Base-by-base conservation (phyloP, 1,139 yeast species). In the Barnettozyma hawaiiensis region DNA sequence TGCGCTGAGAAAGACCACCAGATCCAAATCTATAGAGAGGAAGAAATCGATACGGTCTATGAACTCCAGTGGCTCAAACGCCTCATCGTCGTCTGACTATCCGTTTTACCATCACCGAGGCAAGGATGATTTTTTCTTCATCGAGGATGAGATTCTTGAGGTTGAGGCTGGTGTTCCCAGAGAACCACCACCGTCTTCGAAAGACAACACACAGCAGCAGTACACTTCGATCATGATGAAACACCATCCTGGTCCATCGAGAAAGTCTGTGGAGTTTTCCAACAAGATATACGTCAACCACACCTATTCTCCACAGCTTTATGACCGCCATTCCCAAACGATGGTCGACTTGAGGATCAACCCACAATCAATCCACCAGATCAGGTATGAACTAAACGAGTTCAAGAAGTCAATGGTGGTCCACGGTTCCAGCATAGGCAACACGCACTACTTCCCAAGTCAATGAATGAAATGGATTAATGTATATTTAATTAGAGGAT, bases 371-470 rank as follows among this genome's bases (percentile, higher is more conserved):
- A 53, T 59, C 32, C 60, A 56, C 28, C 53, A 53, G 26, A 55
- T 59, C 40, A 55, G 60, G 44, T 43, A 48, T 22, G 62, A 59
- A 37, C 28, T 59, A 34, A 59, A 59, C 36, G 59, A 55, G 19
- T 58, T 51, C 46, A 59, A 59, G 37, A 51, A 52, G 38, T 42
- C 45, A 1, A 59, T 59, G 63, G 26, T 40, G 5, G 58, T 59
- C 14, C 62, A 58, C 37, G 55, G 51, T 24, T 35, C 42, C 15
- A 57, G 62, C 41, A 29, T 41, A 9, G 31, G 31, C 2, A 54
- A 59, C 34, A 59, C 63, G 4, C 62, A 59, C 40, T 59, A 43
- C 44, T 59, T 57, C 46, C 51, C 49, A 22, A 15, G 21, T 15
- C 21, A 34, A 34, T 23, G 14, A 34, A 11, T 15, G 10, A 18